Conservation (phyloP, 2,329 filamentous ascomycete species). For the Aschersonia sp. region DNA sequence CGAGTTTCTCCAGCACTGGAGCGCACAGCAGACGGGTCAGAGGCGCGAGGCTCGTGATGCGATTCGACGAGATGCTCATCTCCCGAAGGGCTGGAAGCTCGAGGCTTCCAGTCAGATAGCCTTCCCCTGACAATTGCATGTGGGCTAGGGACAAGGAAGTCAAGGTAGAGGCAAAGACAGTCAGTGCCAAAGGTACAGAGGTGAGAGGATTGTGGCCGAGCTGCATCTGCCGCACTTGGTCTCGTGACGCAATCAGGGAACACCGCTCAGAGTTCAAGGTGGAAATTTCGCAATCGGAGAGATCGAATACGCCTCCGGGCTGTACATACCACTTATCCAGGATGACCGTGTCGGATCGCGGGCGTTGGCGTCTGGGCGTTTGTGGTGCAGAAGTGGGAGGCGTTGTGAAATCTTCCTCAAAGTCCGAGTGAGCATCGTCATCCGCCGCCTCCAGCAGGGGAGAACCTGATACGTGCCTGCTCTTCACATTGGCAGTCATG, state of each 20-base stretch:
- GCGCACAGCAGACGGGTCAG: conserved; percentile 55
- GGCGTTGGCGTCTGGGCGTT: conserved; percentile 32
- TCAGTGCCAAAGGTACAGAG: conserved; percentile 54
- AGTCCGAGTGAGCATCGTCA: conserved; percentile 34
- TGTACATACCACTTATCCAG: conserved; percentile 39
- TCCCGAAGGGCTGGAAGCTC: conserved; percentile 62
- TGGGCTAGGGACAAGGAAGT: conserved; percentile 59
- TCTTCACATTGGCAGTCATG: conserved; percentile 15
- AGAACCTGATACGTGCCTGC: neutral
- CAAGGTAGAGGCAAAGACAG: conserved; percentile 55
- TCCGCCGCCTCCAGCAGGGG: conserved; percentile 14
- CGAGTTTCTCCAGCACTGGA: conserved; percentile 59
- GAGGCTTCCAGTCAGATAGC: conserved; percentile 51
- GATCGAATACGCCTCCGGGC: conserved; percentile 50
- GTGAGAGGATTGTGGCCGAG: conserved; percentile 67
- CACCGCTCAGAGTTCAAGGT: conserved; percentile 42
- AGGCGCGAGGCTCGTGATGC: conserved; percentile 53
- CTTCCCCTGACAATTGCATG: conserved; percentile 52
- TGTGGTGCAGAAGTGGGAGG: conserved; percentile 38
- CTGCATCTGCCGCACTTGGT: conserved; percentile 41
- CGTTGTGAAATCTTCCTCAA: conserved; percentile 38
- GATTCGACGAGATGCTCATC: conserved; percentile 61
- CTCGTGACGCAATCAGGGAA: conserved; percentile 37
- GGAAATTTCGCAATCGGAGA: conserved; percentile 50
- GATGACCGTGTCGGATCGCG: conserved; percentile 31